phyloP scores from a whole-genome alignment of 306 rosid species.

The Cicer chorassanicum region DNA sequence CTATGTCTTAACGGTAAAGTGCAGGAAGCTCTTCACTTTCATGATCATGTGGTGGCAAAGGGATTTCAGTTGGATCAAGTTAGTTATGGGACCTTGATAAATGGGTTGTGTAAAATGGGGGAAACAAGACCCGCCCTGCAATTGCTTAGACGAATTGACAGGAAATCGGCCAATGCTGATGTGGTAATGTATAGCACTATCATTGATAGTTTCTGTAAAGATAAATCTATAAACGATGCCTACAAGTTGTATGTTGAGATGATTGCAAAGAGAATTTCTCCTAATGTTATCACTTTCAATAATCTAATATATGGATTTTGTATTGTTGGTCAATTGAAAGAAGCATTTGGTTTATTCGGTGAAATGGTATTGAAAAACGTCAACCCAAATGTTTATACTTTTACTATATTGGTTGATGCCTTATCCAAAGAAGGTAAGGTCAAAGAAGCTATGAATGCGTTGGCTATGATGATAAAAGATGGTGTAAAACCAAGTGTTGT shows the following conservation, averaged over 20 bases:
- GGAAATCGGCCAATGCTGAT: neutral
- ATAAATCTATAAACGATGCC: neutral
- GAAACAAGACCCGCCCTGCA: neutral
- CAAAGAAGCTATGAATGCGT: neutral
- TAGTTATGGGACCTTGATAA: slow-evolving; percentile 15
- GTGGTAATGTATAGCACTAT: slow-evolving; percentile 1
- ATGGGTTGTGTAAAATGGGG: slow-evolving; percentile 12
- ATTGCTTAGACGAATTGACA: neutral
- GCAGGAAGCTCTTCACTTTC: neutral
- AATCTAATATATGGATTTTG: neutral
- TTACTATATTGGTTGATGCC: neutral
- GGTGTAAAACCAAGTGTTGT: neutral
- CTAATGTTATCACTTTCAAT: neutral
- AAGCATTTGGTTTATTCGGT: neutral
- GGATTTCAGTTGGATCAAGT: neutral
- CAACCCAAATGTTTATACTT: neutral
- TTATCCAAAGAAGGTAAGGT: slow-evolving; percentile 3
- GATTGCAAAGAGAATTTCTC: neutral
- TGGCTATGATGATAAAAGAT: slow-evolving; percentile 3
- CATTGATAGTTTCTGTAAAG: slow-evolving; percentile 12
- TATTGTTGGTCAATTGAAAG: neutral
- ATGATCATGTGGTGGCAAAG: neutral
- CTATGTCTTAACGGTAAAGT: neutral
- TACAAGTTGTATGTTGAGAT: neutral
- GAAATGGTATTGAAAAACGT: neutral